These are phyloP conservation scores for Incumbomyces delicatus DNA, from an alignment of 2,329 filamentous ascomycete genomes.

Conservation along the genomic window DNA sequence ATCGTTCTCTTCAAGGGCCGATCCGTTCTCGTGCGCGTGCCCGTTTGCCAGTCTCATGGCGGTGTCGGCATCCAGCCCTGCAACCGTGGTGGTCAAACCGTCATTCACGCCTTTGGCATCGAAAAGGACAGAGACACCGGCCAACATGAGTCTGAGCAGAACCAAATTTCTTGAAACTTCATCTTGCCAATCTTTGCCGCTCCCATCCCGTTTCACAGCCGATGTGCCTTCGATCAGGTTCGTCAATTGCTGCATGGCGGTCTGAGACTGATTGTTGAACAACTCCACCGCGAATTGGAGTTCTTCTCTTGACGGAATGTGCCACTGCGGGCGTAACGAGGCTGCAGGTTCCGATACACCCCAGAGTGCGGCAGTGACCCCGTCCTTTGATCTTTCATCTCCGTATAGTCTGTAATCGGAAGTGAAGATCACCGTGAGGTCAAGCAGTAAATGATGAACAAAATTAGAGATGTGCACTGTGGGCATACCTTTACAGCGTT, in stretches of 20 bases:
- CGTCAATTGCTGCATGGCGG: constrained; percentile 63
- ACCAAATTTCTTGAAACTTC: constrained; percentile 86
- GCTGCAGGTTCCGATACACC: constrained; percentile 65
- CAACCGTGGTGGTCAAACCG: constrained; percentile 38
- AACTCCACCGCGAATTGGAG: constrained; percentile 81
- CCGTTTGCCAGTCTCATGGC: constrained; percentile 37
- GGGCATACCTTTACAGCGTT: constrained; percentile 84
- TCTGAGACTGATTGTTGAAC: constrained; percentile 73
- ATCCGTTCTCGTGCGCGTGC: constrained; percentile 17
- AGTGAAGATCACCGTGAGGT: constrained; percentile 88
- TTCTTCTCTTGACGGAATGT: constrained; percentile 69
- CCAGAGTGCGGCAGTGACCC: constrained; percentile 73
- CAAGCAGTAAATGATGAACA: constrained; percentile 89
- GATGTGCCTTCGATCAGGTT: constrained; percentile 73
- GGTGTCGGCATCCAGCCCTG: constrained; percentile 29
- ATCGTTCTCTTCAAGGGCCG: constrained; percentile 32
- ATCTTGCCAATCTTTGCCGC: constrained; percentile 98
- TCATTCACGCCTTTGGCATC: constrained; percentile 62
- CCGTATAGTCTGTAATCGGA: constrained; percentile 84
- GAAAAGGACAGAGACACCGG: constrained; percentile 82
- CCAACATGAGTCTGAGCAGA: constrained; percentile 77
- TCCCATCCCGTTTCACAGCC: constrained; percentile 79
- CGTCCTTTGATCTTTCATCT: constrained; percentile 58
- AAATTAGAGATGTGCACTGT: constrained; percentile 97
- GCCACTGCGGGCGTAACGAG: constrained; percentile 74